phyloP scores from a whole-genome alignment of 352 stramenopile species.

The Phytopythium litorale region DNA sequence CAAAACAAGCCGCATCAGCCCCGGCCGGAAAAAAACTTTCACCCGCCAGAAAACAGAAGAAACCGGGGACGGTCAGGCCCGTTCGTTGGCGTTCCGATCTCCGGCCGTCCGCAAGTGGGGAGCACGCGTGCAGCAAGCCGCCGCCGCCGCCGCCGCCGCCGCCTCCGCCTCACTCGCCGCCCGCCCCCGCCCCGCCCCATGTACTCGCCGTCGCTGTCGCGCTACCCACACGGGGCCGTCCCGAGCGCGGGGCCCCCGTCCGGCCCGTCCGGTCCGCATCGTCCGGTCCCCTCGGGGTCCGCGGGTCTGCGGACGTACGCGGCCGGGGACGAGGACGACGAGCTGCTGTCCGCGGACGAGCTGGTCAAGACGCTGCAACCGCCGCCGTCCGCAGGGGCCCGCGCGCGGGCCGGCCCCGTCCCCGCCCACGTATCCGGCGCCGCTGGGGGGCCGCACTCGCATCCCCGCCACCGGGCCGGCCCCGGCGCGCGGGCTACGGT shows the following conservation, averaged over 20 bases:
- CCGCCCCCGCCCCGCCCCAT: not conserved
- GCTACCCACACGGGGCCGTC: not conserved
- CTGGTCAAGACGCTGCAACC: slow-evolving; percentile 29
- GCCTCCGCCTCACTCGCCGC: too few species aligned
- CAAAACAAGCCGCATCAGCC: too few species aligned
- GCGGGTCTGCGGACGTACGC: not conserved
- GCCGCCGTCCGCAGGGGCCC: slow-evolving; percentile 5
- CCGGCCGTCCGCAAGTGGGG: too few species aligned
- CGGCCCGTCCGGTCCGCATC: not conserved
- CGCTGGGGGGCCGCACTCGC: not conserved
- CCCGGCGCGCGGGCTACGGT: not conserved
- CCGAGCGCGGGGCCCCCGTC: not conserved
- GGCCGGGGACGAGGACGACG: slow-evolving; percentile 13
- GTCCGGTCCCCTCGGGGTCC: not conserved
- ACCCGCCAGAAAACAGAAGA: too few species aligned
- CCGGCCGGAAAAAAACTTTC: too few species aligned
- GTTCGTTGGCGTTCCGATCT: too few species aligned
- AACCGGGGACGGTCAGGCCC: too few species aligned
- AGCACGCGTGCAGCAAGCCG: too few species aligned
- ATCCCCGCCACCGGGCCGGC: not conserved
- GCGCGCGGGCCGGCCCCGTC: slow-evolving; percentile 5
- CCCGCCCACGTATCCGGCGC: not conserved
- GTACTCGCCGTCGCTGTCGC: slow-evolving; percentile 3
- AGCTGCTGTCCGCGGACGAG: slow-evolving; percentile 28
- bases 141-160: too few species aligned